Base-by-base conservation (phyloP, 176 grass and related monocot species). In the Oryza coarctata region DNA sequence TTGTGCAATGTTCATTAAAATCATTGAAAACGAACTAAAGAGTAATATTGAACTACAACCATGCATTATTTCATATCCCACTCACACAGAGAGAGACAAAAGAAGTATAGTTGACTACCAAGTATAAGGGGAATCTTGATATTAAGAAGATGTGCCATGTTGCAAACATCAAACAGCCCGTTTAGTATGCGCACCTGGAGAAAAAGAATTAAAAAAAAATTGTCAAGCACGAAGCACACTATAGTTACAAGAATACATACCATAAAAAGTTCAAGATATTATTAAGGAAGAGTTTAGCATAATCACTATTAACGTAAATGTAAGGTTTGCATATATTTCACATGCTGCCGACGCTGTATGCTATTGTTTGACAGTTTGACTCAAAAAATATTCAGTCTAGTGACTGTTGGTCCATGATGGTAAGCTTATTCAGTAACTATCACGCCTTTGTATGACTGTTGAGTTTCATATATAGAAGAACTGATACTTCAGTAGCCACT, bases 121-220 rank as follows among this genome's bases (percentile, higher is more conserved):
- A 98, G 89, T 78, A 98, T 93, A 74, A 98, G 75, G 13, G 95
- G 95, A 70, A 93, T 49, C 82, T 98, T 98, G 70, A 90, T 87
- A 76, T 93, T 84, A 38, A 94, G 84, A 87, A 75, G 63, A 75
- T 86, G 87, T 45, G 87, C 86, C 90, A 86, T 12, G 92, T 92
- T 91, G 86, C 88, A 92, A 89, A 89, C 88, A 86, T 86, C 60
- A 86, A 86, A 86, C 17, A 73, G 27, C 78, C 83, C 78, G 85
- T 89, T 89, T 61, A 82, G 73, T 36, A 82, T 43, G 75, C 72
- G 83, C 20, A 70, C 83, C 78, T 78, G 79, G 36, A 80, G 69
- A 72, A 84, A 77, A 87, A 70, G 23, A 58, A 80, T 65, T n/a
- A n/a, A 33, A 33, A 41, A 5, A 69, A 68, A 39, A 31, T n/a